Base-by-base conservation (phyloP, 129 eudicot species). In the Oenanthe sinensis region DNA sequence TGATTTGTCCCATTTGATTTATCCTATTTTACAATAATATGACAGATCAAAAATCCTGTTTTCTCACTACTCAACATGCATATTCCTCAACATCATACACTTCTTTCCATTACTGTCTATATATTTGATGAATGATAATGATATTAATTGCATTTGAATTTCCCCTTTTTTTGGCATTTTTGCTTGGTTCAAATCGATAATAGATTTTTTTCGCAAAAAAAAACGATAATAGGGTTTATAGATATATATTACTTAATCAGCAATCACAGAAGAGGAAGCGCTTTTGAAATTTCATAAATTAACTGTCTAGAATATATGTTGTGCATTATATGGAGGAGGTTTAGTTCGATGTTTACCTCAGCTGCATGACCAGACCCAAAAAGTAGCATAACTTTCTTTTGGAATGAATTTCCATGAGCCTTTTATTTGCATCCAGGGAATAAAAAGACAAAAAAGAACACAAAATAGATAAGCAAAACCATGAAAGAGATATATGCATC, bases 341-440 rank as follows among this genome's bases (percentile, higher is more conserved):
- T 46, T 16, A 24, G 60, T 4, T 74, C 20, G 2, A 50, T 4
- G 16, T 15, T 85, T 87, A 95, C 98, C 96, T 92, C 96, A 5
- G 83, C 80, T 63, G 87, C 80, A 78, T 92, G 88, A 67, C 97
- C 88, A 17, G 87, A 84, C 40, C 98, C 99, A 81, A 95, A 90
- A 71, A 95, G 82, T 60, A 88, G 87, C 90, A 90, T 74, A 84
- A 88, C 86, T 85, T 92, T 95, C 92, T 95, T 95, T 43, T 95
- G 99, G 84, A 95, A 95, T 28, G 99, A 95, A 86, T 95, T 90
- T 78, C 99, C 99, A 20, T 90, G 92, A 48, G 89, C 96, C 99
- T 94, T 76, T 60, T 60, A 60, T 60, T 40, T 24, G 54, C 77
- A 76, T 79, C 72, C 37, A n/a, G 39, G 58, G 15, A 76, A 79